phyloP scores from a whole-genome alignment of 2,329 filamentous ascomycete genomes.

The Decorospora gaudefroyi region DNA sequence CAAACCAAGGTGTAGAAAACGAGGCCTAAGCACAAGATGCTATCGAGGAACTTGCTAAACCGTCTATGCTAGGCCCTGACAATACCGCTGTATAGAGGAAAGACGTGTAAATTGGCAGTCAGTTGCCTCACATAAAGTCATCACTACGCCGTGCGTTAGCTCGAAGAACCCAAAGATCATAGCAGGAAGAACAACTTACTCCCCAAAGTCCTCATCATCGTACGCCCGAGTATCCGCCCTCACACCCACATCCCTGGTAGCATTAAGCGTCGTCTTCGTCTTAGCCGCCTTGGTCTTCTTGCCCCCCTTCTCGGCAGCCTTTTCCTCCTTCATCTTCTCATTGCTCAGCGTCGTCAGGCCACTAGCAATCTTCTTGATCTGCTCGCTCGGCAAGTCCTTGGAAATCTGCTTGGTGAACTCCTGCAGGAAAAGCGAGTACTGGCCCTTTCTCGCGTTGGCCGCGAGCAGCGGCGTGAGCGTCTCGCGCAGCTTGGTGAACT shows the following conservation, averaged over 20 bases:
- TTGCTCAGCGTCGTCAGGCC: slow-evolving; percentile 87
- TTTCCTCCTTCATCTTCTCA: slow-evolving; percentile 99
- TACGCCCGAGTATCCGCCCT: slow-evolving; percentile 75
- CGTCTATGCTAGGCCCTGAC: no score
- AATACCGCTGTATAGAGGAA: no score
- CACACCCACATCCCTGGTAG: slow-evolving; percentile 60
- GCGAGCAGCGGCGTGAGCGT: slow-evolving; percentile 78
- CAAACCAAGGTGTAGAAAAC: no score
- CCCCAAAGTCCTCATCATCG: slow-evolving; percentile 82
- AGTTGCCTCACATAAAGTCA: slow-evolving; percentile 48
- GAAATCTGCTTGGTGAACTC: slow-evolving; percentile 87
- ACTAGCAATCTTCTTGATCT: slow-evolving; percentile 95
- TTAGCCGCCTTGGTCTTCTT: slow-evolving; percentile 98
- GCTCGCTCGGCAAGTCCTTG: slow-evolving; percentile 85
- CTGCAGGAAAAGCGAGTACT: slow-evolving; percentile 87
- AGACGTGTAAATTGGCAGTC: background rate
- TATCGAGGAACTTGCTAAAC: background rate
- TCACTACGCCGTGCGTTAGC: slow-evolving; percentile 40
- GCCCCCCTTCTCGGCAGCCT: slow-evolving; percentile 85
- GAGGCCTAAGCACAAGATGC: background rate
- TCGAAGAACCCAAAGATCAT: background rate
- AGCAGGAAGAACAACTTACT: slow-evolving; percentile 61
- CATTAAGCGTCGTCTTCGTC: slow-evolving; percentile 84
- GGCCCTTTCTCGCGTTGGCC: slow-evolving; percentile 79
- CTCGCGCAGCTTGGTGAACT: slow-evolving; percentile 80